Conservation (phyloP, 148 eudicot species). For the Amaranthus cruentus region DNA sequence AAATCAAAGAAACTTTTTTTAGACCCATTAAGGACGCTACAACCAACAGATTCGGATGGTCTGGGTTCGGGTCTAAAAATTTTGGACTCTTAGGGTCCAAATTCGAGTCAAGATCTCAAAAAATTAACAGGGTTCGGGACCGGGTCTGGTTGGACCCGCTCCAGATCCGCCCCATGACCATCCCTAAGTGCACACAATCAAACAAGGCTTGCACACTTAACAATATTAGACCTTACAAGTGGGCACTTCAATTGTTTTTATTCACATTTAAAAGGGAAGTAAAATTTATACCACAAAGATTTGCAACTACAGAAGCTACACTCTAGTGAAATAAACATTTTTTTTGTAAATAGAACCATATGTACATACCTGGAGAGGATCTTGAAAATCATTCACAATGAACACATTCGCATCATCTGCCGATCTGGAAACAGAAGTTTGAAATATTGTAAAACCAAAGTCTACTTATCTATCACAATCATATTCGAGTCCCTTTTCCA, state of each 20-base stretch:
- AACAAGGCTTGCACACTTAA: not conserved
- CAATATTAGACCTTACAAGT: not conserved
- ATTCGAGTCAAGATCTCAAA: no score
- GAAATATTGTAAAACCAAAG: constrained; percentile 2
- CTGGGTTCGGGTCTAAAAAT: no score
- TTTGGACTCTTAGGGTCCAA: no score
- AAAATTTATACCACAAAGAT: not conserved
- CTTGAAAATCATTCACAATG: constrained; percentile 81
- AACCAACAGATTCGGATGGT: no score
- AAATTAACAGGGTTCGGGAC: no score
- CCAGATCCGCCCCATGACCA: no score
- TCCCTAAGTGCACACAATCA: not conserved
- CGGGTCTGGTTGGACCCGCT: no score
- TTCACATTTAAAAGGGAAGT: not conserved
- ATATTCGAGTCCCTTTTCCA: not conserved
- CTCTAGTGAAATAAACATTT: not conserved
- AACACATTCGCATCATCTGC: constrained; percentile 91
- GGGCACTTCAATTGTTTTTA: not conserved
- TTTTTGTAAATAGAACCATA: not conserved
- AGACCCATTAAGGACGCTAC: no score
- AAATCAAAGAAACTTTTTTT: no score
- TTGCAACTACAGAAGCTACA: constrained; percentile 4
- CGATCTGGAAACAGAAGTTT: constrained; percentile 46
- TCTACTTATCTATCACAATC: not conserved
- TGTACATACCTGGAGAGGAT: constrained; percentile 78